A percentile compares a stretch with the other conserved stretches of the same genome.
phyloP scores from a whole-genome alignment of 2,329 filamentous ascomycete species.

The Plenodomus lindquistii region DNA sequence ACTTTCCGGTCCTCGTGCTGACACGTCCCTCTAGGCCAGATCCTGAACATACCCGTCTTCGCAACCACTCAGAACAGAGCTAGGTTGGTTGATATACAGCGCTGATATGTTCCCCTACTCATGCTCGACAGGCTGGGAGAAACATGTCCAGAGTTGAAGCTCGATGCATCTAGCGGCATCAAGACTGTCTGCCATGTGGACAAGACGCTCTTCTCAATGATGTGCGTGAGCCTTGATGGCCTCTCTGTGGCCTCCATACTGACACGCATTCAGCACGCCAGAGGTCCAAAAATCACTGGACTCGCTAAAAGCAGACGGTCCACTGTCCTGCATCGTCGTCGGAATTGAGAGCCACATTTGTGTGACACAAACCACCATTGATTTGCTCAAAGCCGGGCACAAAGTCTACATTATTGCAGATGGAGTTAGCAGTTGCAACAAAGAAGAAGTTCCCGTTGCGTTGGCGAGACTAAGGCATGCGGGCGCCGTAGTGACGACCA shows the following conservation, averaged over 20 bases:
- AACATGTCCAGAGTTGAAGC: conserved; percentile 72
- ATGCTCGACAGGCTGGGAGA: conserved; percentile 62
- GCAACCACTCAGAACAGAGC: conserved; percentile 82
- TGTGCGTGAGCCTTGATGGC: conserved; percentile 34
- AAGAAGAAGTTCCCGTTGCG: conserved; percentile 78
- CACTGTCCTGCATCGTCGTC: conserved; percentile 68
- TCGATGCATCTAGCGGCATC: conserved; percentile 55
- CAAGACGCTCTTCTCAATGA: conserved; percentile 92
- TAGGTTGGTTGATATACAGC: conserved; percentile 44
- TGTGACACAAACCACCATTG: conserved; percentile 83
- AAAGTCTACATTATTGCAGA: conserved; percentile 86
- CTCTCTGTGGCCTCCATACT: background rate
- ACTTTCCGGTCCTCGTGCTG: conserved; percentile 11
- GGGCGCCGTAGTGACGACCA: conserved; percentile 79
- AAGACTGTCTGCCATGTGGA: conserved; percentile 66
- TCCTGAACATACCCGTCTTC: conserved; percentile 76
- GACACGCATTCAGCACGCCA: conserved; percentile 54
- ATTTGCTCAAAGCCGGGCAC: conserved; percentile 75
- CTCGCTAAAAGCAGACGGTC: conserved; percentile 34
- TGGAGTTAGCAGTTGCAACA: conserved; percentile 85
- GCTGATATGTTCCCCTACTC: background rate
- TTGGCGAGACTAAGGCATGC: conserved; percentile 74
- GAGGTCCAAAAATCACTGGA: conserved; percentile 58
- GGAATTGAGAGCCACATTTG: conserved; percentile 96
- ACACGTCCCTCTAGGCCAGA: conserved; percentile 45